Percentiles rank a stretch among this genome's conserved stretches.
Conservation (phyloP, 345 rosid genomes). For the Syzygium aqueum region DNA sequence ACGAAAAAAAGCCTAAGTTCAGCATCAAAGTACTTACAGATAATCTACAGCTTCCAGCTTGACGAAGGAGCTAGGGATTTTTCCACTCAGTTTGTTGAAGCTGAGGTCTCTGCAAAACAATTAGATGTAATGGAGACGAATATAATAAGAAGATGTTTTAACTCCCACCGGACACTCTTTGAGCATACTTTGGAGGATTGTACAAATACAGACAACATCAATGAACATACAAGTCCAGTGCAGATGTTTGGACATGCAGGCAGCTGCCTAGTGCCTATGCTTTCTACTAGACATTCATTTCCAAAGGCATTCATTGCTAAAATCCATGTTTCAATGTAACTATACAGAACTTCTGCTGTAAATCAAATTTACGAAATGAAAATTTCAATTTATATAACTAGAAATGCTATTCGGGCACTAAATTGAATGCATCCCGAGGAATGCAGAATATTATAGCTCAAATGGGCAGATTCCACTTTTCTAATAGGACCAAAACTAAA, state of each 20-base stretch:
- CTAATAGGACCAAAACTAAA: neutral
- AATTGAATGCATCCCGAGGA: neutral
- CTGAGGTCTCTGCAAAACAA: slow-evolving; percentile 29
- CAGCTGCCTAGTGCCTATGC: neutral
- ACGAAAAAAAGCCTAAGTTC: neutral
- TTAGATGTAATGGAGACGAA: neutral
- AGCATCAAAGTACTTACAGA: neutral
- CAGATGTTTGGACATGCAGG: neutral
- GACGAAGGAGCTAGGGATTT: slow-evolving; percentile 5
- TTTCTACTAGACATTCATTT: neutral
- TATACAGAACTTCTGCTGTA: no score
- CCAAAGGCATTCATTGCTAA: neutral
- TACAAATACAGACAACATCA: neutral
- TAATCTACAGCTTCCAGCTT: neutral
- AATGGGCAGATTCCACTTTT: neutral
- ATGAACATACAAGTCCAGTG: neutral
- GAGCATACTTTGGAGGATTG: neutral
- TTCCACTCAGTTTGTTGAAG: slow-evolving; percentile 30
- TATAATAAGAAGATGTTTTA: neutral
- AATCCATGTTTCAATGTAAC: no score
- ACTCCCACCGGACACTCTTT: neutral
- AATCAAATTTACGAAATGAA: neutral
- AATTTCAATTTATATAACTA: neutral
- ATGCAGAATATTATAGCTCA: neutral
- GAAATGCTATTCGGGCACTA: neutral